Conservation (phyloP, 192 early-diverging fungal genomes). For the Chytriomyces sp. region DNA sequence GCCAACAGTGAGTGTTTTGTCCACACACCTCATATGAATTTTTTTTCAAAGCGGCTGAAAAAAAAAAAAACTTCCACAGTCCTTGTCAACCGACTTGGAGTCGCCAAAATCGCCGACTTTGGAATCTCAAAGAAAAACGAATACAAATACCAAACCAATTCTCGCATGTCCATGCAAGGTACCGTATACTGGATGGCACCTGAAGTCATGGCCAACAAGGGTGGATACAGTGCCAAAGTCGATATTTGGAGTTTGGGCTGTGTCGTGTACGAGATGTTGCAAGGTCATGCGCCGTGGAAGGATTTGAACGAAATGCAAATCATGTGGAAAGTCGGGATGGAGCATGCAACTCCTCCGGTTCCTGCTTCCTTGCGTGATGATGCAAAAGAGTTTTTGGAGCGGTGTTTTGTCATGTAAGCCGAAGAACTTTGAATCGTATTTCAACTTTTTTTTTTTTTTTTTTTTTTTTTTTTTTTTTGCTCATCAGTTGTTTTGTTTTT, state of each 20-base stretch:
- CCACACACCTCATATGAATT: no score
- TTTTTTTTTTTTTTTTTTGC: neutral
- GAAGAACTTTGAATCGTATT: no score
- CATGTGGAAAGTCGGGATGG: slow-evolving; percentile 75
- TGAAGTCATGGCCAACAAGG: slow-evolving; percentile 91
- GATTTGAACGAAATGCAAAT: slow-evolving; percentile 62
- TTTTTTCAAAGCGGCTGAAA: no score
- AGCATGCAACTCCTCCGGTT: slow-evolving; percentile 81
- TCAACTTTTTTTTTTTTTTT: neutral
- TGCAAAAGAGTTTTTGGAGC: slow-evolving; percentile 68
- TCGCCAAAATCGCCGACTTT: slow-evolving; percentile 98
- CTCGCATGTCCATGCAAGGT: slow-evolving; percentile 83
- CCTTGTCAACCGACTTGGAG: slow-evolving; percentile 85
- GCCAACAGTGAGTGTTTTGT: slow-evolving; percentile 68
- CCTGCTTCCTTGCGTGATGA: slow-evolving; percentile 49
- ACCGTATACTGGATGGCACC: slow-evolving; percentile 99
- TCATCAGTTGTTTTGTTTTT: neutral
- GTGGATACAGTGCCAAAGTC: slow-evolving; percentile 85
- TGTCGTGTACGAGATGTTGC: slow-evolving; percentile 98
- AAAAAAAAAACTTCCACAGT: slow-evolving; percentile 29
- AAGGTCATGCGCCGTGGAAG: slow-evolving; percentile 85
- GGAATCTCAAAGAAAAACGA: slow-evolving; percentile 94
- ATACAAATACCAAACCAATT: slow-evolving; percentile 53
- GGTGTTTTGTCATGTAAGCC: slow-evolving; percentile 82
- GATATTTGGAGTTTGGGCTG: slow-evolving; percentile 80